Base-by-base conservation (phyloP, 2,329 filamentous ascomycete species). In the Gnomoniopsis smithogilvyi region DNA sequence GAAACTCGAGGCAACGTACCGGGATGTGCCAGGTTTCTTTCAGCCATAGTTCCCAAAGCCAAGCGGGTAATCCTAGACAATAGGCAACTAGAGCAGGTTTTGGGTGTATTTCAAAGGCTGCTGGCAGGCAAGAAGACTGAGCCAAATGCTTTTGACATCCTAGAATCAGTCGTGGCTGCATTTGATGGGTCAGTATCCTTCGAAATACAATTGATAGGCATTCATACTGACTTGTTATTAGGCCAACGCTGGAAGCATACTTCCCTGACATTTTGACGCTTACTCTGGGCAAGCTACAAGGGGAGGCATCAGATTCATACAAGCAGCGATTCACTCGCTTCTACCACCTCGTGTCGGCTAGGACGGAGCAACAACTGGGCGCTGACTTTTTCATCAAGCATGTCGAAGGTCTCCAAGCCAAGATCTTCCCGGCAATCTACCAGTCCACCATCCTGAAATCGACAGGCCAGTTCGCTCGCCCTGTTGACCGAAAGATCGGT, bases 81-180 rank as follows among this genome's bases (percentile, higher is more conserved):
- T 68, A 90, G 93, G 66, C 92, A 97, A 72, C 74, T 97, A 45
- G 91, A 96, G 70, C 86, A 90, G 3, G 86, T 98, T 51, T 81
- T 99, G n/a, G 91, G 92, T 59, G 95, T 99, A 63, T 99, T 98
- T 80, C 94, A 98, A 72, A 93, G 91, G 68, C 83, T 99, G 12
- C 80, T 97, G 46, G 82, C 83, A 3, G 87, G 84, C 65, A 96
- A 95, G 75, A 87, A 89, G 62, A 93, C 93, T 51, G 95, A 99
- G 71, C 80, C 85, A 21, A 88, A 93, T 68, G 91, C 88, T 0
- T 96, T 98, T 68, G 95, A 99, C 69, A 82, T 99, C 50, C 80
- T 99, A 60, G 95, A 99, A 70, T 83, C 88, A 3, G 80, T 96
- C 53, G 79, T 96, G 62, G 81, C 84, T 51, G 84, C 85, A 10